Conservation (phyloP, 331 rosid species). For the Acacia concinna region DNA sequence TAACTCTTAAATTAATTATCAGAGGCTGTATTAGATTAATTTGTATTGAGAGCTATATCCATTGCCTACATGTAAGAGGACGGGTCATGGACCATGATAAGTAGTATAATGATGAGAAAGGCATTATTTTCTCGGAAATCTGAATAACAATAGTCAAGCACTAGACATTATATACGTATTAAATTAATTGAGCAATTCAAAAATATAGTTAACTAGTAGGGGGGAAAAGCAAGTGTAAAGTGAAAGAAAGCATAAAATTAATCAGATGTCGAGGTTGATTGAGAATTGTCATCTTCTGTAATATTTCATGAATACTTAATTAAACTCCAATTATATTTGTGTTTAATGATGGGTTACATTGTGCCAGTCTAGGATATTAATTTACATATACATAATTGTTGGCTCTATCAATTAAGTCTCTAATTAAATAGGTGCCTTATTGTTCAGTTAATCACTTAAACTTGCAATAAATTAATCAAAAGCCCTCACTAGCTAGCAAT, state of each 20-base stretch:
- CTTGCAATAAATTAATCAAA: neutral
- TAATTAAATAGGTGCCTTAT: neutral
- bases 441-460: neutral
- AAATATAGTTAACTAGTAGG: neutral
- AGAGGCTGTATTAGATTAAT: no score
- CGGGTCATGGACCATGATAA: no score
- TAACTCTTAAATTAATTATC: no score
- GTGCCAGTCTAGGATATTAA: neutral
- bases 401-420: neutral
- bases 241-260: neutral
- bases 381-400: neutral
- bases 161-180: neutral
- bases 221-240: neutral
- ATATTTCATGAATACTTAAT: neutral
- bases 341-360: neutral
- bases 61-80: no score
- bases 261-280: neutral
- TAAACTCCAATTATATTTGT: neutral
- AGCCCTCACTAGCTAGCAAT: neutral
- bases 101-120: neutral
- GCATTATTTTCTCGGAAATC: neutral
- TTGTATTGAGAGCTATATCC: no score
- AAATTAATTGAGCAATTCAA: neutral
- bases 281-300: no score
- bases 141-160: neutral